A percentile compares a stretch with the other conserved stretches of the same genome.
Evolutionary conservation across 2,329 filamentous ascomycete genomes (phyloP).

Genomic region (Tolypocladium tundrense): DNA sequence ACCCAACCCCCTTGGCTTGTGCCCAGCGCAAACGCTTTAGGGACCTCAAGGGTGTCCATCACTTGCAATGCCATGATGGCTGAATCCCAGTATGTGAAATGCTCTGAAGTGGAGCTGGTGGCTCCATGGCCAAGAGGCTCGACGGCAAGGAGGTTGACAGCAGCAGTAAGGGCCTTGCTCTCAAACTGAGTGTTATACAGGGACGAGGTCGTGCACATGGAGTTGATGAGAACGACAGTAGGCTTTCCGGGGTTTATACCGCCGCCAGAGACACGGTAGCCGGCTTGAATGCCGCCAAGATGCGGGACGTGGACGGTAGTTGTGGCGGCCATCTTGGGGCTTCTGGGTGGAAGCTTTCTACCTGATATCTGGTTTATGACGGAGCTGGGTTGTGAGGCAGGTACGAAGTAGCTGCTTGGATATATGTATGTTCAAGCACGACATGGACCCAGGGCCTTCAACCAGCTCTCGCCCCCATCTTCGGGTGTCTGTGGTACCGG

Average conservation of each 20-base stretch:
- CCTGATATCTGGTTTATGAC: neutral
- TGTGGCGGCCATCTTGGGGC: constrained; percentile 22
- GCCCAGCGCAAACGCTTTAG: constrained; percentile 38
- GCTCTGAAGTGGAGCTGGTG: constrained; percentile 29
- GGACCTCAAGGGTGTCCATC: constrained; percentile 36
- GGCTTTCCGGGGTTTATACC: constrained; percentile 38
- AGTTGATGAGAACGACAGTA: constrained; percentile 40
- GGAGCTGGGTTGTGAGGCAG: neutral
- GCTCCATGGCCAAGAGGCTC: constrained; percentile 43
- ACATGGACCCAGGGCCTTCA: neutral
- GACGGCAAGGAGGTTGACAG: constrained; percentile 39
- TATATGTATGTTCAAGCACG: neutral
- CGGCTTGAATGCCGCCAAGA: constrained; percentile 35
- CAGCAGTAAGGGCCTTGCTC: constrained; percentile 25
- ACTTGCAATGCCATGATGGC: constrained; percentile 45
- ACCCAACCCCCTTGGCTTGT: constrained; percentile 45
- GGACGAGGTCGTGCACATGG: constrained; percentile 37
- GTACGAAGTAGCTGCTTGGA: neutral
- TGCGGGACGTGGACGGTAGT: constrained; percentile 36
- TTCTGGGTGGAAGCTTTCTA: neutral
- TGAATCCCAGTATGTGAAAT: constrained; percentile 47
- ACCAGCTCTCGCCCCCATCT: neutral
- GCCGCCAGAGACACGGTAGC: constrained; percentile 30
- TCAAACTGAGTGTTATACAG: constrained; percentile 34
- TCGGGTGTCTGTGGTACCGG: neutral